Base-by-base conservation (phyloP, 495 filamentous ascomycete genomes). In the Aspergillus avenaceus region DNA sequence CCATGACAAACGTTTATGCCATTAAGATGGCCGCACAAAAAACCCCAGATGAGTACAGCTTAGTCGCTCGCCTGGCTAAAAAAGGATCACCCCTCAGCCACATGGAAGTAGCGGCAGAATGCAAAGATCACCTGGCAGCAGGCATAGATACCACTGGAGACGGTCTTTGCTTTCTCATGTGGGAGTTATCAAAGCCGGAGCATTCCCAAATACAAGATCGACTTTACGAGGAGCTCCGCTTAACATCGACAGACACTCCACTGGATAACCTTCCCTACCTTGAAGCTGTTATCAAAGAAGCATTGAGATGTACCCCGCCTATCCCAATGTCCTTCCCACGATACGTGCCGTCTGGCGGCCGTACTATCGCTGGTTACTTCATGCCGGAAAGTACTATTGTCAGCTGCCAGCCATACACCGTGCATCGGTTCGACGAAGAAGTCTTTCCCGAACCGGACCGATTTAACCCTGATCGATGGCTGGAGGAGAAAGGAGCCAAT, bases 91-190 rank as follows among this genome's bases (percentile, higher is more conserved):
- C 45, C 1, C 56, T 71, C 3, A 44, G 55, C 0, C 38, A 47
- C 9, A 56, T 62, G 12, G 60, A 69, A 46, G 55, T 67, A 1
- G 72, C 71, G 0, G 71, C 73, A 12, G 75, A 78, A 64, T 75
- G 70, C 58, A 74, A 67, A 52, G 71, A 75, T 29, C 70, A 75
- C 43, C 66, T 67, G 67, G 80, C 74, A 0, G 84, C 84, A 0
- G 84, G 84, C 1, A 84, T 85, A 49, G 84, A 85, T 53, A 86
- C 84, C 2, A 85, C 83, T 0, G 82, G 83, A 25, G 82, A 85
- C 56, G 78, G 74, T 0, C 64, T 86, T 0, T 84, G 80, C 50
- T 84, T 86, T 49, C 64, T 86, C 5, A 81, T 87, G 78, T 83
- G 80, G 75, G 76, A 85, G 58, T 67, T 87, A 1, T 87, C 84